Percentiles rank a stretch among this genome's conserved stretches.
Evolutionary conservation across 78 protist species (phyloP).

Genomic region (Tieghemostelium lacteum): DNA sequence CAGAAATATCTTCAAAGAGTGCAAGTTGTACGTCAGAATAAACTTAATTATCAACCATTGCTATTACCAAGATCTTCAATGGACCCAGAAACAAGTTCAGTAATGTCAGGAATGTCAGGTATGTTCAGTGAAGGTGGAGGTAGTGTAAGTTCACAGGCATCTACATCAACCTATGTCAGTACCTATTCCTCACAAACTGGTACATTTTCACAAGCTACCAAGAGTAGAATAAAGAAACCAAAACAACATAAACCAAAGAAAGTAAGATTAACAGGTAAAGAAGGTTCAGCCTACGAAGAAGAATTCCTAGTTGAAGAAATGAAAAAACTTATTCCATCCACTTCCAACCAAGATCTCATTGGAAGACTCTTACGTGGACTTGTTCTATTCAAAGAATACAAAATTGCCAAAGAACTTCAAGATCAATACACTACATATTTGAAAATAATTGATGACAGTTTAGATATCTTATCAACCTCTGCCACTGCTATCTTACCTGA

Average conservation of each 20-base stretch:
- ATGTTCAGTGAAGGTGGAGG: conserved; percentile 66
- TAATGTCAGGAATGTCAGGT: conserved; percentile 80
- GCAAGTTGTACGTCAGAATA: conserved; percentile 41
- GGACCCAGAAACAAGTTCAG: conserved; percentile 52
- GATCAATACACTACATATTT: conserved; percentile 6
- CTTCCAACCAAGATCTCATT: conserved; percentile 36
- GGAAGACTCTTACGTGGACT: conserved; percentile 21
- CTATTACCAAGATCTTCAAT: not conserved
- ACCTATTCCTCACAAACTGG: conserved; percentile 75
- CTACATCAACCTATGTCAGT: conserved; percentile 45
- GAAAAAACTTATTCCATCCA: conserved; percentile 63
- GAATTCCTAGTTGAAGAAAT: conserved; percentile 75
- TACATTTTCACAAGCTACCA: conserved; percentile 68
- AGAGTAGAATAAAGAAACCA: conserved; percentile 13
- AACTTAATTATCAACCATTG: conserved; percentile 45
- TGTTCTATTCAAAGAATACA: conserved; percentile 20
- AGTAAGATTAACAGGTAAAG: conserved; percentile 65
- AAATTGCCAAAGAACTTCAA: conserved; percentile 50
- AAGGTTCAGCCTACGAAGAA: conserved; percentile 67
- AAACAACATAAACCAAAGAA: conserved; percentile 29
- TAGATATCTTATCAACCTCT: conserved; percentile 20
- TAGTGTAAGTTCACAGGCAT: not conserved
- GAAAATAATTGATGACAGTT: conserved; percentile 8
- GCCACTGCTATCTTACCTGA: conserved; percentile 72
- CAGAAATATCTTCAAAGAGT: conserved; percentile 22